These are phyloP conservation scores for Coemansia sp. DNA, from an alignment of 192 early-diverging fungal species.

Conservation along the genomic window DNA sequence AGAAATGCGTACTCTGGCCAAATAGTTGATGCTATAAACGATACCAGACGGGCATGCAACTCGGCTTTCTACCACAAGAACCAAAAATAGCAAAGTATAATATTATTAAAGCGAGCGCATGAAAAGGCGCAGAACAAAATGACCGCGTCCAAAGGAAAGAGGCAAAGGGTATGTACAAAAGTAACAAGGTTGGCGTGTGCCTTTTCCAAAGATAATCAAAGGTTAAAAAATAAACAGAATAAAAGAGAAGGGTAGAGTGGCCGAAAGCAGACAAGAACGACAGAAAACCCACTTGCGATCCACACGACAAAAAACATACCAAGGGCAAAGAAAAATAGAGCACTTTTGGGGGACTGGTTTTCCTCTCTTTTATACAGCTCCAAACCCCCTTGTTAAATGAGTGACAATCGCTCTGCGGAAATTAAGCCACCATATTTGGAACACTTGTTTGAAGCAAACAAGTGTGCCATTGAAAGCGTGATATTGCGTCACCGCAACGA, in stretches of 20 bases:
- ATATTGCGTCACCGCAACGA: too few species aligned
- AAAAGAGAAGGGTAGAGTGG: not conserved
- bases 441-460: too few species aligned
- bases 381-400: not conserved
- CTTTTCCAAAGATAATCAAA: not conserved
- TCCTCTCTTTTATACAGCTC: not conserved
- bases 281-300: not conserved
- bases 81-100: conserved; percentile 2
- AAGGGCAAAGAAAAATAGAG: not conserved
- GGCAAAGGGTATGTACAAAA: conserved; percentile 5
- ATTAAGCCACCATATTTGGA: conserved; percentile 8
- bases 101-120: not conserved
- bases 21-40: too few species aligned
- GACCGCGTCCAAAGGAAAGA: not conserved
- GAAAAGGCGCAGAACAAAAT: conserved; percentile 4
- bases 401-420: conserved; percentile 1
- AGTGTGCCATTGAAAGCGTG: too few species aligned
- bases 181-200: not conserved
- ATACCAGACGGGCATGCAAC: not conserved
- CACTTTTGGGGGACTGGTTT: not conserved
- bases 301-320: not conserved
- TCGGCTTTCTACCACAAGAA: not conserved
- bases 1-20: too few species aligned
- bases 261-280: not conserved
- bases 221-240: conserved; percentile 4